These are phyloP conservation scores for Rhodosporidiobolus sp. DNA, from an alignment of 768 basidiomycete genomes.

Conservation along the genomic window DNA sequence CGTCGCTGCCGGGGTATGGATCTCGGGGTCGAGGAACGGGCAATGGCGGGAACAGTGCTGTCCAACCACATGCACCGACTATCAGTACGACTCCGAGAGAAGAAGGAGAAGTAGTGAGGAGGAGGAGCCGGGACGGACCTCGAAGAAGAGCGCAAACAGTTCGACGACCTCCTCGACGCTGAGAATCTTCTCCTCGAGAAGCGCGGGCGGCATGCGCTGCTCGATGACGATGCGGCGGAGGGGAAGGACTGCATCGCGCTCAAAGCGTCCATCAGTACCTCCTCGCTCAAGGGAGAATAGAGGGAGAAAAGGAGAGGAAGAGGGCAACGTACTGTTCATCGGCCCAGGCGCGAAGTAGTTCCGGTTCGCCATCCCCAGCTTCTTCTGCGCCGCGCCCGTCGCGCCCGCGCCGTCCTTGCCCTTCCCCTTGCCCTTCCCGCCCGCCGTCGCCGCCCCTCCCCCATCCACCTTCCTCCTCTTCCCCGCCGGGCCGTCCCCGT, in stretches of 20 bases:
- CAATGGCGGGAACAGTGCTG: conserved; percentile 51
- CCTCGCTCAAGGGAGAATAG: background rate
- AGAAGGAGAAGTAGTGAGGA: background rate
- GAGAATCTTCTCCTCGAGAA: conserved; percentile 41
- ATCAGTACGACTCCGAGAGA: background rate
- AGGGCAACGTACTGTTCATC: conserved; percentile 38
- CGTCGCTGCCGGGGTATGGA: conserved; percentile 90
- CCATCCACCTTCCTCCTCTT: conserved; percentile 1
- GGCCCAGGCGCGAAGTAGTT: conserved; percentile 44
- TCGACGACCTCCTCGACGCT: conserved; percentile 71
- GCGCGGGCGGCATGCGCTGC: conserved; percentile 40
- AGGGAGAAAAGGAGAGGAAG: background rate
- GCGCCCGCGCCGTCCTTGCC: conserved; percentile 23
- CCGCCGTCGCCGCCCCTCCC: background rate
- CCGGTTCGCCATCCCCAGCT: conserved; percentile 41
- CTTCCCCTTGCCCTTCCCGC: conserved; percentile 21
- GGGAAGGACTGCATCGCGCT: conserved; percentile 26
- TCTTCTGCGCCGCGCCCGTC: conserved; percentile 18
- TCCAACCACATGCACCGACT: background rate
- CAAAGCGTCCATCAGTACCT: conserved; percentile 45
- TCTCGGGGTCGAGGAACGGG: conserved; percentile 74
- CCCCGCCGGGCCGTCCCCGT: background rate
- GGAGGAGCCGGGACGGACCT: background rate
- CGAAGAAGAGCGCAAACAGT: conserved; percentile 70
- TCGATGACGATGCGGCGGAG: conserved; percentile 44